phyloP scores from a whole-genome alignment of 306 rosid species.

The Vigna unguiculata region DNA sequence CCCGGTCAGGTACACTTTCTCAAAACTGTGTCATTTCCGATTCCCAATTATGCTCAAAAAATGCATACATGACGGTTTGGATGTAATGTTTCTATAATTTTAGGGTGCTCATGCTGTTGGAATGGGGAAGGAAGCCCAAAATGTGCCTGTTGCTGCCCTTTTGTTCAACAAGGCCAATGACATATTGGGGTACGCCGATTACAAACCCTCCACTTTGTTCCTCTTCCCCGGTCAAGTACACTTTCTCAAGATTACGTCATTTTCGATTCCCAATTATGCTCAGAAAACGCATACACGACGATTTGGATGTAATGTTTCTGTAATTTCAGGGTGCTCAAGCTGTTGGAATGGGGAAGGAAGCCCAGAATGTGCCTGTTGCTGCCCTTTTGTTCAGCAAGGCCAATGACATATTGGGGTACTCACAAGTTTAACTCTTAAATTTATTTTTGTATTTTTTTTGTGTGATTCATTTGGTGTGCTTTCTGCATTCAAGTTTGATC shows the following conservation, averaged over 20 bases:
- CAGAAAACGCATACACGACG: too few relatives aligned
- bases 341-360: slow-evolving; percentile 96
- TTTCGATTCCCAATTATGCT: not conserved
- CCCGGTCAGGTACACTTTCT: slow-evolving; percentile 79
- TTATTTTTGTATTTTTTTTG: not conserved
- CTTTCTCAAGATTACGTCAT: not conserved
- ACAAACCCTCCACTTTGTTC: slow-evolving; percentile 74
- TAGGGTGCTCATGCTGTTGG: slow-evolving; percentile 99
- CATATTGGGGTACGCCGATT: slow-evolving; percentile 75
- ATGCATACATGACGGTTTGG: too few relatives aligned
- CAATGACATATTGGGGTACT: slow-evolving; percentile 81
- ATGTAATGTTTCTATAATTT: not conserved
- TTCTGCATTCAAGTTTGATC: slow-evolving; percentile 76
- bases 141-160: slow-evolving; percentile 73
- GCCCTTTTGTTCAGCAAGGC: slow-evolving; percentile 79
- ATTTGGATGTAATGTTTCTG: not conserved
- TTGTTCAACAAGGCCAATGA: slow-evolving; percentile 83
- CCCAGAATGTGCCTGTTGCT: slow-evolving; percentile 83
- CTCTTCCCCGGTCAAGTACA: slow-evolving; percentile 94
- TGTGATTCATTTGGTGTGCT: not conserved
- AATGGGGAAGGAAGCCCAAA: slow-evolving; percentile 96
- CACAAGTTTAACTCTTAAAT: not conserved
- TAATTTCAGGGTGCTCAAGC: slow-evolving; percentile 90
- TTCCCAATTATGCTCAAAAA: not conserved
- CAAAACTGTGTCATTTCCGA: not conserved